phyloP scores from a whole-genome alignment of 257 asterid species.

The Fraxinus anomala region DNA sequence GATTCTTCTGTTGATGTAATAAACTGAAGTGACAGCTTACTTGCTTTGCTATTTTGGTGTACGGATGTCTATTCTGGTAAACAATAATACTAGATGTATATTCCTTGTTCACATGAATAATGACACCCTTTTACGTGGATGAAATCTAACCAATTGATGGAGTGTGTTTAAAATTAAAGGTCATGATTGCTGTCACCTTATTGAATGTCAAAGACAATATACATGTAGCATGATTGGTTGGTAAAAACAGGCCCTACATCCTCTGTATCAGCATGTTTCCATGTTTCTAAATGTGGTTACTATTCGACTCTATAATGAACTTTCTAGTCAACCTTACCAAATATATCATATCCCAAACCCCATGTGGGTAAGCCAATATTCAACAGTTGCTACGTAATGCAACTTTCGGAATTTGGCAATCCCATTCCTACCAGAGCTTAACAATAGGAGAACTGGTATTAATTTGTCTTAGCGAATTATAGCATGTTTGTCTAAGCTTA shows the following conservation, averaged over 20 bases:
- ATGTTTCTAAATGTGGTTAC: neutral
- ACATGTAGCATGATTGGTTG: neutral
- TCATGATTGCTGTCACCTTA: no score
- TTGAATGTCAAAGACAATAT: no score
- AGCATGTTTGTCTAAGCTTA: neutral
- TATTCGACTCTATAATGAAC: neutral
- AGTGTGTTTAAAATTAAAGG: no score
- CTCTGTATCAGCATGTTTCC: neutral
- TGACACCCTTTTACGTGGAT: no score
- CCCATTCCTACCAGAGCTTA: neutral
- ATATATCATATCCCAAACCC: neutral
- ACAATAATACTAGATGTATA: no score
- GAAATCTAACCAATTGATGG: no score
- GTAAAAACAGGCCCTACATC: neutral
- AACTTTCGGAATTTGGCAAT: neutral
- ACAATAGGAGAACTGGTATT: neutral
- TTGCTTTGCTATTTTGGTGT: neutral
- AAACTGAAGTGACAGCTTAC: conserved; percentile 17
- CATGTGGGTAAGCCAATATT: neutral
- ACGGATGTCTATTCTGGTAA: neutral
- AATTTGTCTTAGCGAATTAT: neutral
- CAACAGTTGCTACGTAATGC: neutral
- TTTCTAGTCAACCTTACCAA: neutral
- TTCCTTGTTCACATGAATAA: no score
- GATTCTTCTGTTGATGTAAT: conserved; percentile 12